Conservation (phyloP, 192 early-diverging fungal genomes). For the Mortierella claussenii region DNA sequence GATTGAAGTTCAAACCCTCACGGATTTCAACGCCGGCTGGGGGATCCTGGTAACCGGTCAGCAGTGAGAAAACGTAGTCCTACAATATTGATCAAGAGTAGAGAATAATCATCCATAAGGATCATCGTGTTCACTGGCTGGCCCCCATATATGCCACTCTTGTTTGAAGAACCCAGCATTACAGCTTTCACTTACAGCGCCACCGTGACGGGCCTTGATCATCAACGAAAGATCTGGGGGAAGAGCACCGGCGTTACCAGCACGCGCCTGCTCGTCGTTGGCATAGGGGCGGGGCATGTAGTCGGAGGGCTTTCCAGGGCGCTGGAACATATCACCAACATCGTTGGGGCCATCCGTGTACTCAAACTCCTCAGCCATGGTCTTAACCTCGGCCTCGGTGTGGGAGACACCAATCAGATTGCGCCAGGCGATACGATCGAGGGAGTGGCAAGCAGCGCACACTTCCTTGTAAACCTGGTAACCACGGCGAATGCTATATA, state of each 20-base stretch:
- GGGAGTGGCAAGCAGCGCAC: constrained; percentile 96
- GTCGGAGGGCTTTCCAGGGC: constrained; percentile 95
- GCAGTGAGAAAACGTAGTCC: constrained; percentile 95
- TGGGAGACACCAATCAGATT: constrained; percentile 96
- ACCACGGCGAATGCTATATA: constrained; percentile 90
- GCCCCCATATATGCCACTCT: no score
- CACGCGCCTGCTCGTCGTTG: constrained; percentile 97
- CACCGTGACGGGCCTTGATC: constrained; percentile 93
- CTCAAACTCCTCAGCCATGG: constrained; percentile 92
- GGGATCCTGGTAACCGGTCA: constrained; percentile 96
- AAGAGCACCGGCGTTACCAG: constrained; percentile 93
- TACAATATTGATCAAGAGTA: constrained; percentile 27
- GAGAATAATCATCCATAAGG: no score
- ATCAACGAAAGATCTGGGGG: constrained; percentile 97
- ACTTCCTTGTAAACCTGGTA: constrained; percentile 99
- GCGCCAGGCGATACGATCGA: constrained; percentile 93
- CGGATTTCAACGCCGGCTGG: constrained; percentile 93
- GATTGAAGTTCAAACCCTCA: constrained; percentile 98
- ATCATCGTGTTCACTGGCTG: no score
- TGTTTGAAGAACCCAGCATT: no score
- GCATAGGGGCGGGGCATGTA: constrained; percentile 91
- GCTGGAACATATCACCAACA: constrained; percentile 88
- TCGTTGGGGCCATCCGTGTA: constrained; percentile 96
- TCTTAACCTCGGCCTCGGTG: constrained; percentile 92
- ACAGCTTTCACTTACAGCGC: constrained; percentile 74